Evolutionary conservation across 305 asterid species (phyloP).

Genomic region (Euphrasia arctica): DNA sequence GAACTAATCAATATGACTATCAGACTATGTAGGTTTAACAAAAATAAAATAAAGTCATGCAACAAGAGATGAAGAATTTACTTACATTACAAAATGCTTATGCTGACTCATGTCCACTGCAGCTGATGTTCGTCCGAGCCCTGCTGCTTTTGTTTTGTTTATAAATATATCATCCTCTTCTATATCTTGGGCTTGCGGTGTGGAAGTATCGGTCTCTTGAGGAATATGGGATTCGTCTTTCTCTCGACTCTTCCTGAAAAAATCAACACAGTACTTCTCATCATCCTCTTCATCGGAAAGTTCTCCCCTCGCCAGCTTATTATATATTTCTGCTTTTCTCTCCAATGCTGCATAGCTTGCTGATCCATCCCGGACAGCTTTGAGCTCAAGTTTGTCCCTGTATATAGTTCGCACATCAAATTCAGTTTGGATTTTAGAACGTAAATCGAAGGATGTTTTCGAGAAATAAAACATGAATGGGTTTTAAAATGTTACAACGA

Average conservation of each 20-base stretch:
- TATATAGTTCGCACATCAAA: slow-evolving; percentile 17
- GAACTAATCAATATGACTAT: slow-evolving; percentile 5
- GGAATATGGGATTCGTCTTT: slow-evolving; percentile 36
- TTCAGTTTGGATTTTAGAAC: slow-evolving; percentile 7
- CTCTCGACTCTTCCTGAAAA: slow-evolving; percentile 71
- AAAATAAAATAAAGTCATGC: neutral
- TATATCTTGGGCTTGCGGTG: slow-evolving; percentile 36
- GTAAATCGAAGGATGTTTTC: too few relatives aligned
- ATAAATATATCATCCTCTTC: slow-evolving; percentile 40
- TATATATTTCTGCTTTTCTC: slow-evolving; percentile 71
- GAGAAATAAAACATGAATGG: too few relatives aligned
- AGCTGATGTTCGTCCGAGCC: slow-evolving; percentile 53
- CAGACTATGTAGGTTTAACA: neutral
- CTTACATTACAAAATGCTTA: slow-evolving; percentile 86
- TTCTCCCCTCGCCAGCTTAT: slow-evolving; percentile 79
- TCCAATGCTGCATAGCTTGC: slow-evolving; percentile 91
- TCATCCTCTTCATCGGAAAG: slow-evolving; percentile 91
- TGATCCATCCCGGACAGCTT: slow-evolving; percentile 83
- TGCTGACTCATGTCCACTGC: slow-evolving; percentile 70
- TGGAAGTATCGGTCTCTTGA: slow-evolving; percentile 30
- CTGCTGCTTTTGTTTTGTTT: slow-evolving; percentile 47
- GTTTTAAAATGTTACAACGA: too few relatives aligned
- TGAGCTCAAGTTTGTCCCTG: slow-evolving; percentile 93
- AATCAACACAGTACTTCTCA: slow-evolving; percentile 94
- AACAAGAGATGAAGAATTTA: slow-evolving; percentile 31